A percentile compares a stretch with the other conserved stretches of the same genome.
phyloP scores from a whole-genome alignment of 805 yeast species.

The Teunomyces stri region DNA sequence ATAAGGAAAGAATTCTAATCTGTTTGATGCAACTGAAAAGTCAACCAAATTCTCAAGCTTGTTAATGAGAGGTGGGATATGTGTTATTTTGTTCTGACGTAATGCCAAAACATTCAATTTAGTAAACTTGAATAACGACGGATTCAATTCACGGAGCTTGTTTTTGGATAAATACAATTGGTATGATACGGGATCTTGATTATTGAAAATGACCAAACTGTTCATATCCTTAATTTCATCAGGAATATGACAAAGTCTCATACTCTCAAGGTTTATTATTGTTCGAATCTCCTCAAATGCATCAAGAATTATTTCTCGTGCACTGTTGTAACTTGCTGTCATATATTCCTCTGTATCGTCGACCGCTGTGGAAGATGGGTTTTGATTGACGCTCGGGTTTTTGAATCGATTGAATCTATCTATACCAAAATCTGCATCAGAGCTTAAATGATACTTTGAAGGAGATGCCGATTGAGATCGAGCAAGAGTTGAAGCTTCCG shows the following conservation, averaged over 20 bases:
- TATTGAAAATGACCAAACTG: constrained; percentile 45
- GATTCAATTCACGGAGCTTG: constrained; percentile 46
- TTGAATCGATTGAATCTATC: constrained; percentile 46
- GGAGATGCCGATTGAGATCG: constrained; percentile 7
- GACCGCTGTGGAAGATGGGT: constrained; percentile 31
- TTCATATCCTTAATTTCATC: constrained; percentile 58
- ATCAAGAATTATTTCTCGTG: constrained; percentile 40
- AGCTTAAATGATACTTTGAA: constrained; percentile 16
- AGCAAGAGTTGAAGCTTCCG: background rate
- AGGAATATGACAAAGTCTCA: constrained; percentile 50
- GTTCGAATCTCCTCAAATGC: constrained; percentile 49
- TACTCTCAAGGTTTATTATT: constrained; percentile 45
- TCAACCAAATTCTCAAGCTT: constrained; percentile 40
- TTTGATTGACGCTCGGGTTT: constrained; percentile 22
- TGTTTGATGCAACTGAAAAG: constrained; percentile 51
- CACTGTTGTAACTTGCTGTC: constrained; percentile 22
- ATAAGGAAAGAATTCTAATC: constrained; percentile 50
- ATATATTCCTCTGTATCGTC: constrained; percentile 20
- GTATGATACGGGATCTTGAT: constrained; percentile 23
- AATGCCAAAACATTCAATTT: constrained; percentile 52
- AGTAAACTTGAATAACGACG: constrained; percentile 47
- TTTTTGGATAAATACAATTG: constrained; percentile 55
- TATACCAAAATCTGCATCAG: constrained; percentile 49
- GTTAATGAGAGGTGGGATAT: constrained; percentile 18
- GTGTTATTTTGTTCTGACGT: constrained; percentile 40